Base-by-base conservation (phyloP, 441 rosid species). In the Pelargonium hybrid region DNA sequence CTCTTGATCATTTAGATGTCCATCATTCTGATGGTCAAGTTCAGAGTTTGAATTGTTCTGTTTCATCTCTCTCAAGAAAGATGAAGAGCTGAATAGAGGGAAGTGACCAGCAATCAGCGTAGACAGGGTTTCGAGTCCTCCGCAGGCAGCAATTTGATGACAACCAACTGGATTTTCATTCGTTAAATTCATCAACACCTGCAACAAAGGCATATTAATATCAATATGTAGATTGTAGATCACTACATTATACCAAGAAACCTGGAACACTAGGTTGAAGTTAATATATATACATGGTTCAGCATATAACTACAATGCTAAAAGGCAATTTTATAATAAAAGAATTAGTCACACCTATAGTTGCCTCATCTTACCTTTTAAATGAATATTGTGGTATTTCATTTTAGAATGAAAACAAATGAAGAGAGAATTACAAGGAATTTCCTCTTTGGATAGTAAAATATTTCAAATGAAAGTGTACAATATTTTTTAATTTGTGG, bases 141-240 rank as follows among this genome's bases (percentile, higher is more conserved):
- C 90, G 77, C 84, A 91, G 18, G 83, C 81, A 77, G 92, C 96
- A 78, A 93, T 82, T 87, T 93, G 90, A 76, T 78, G 87, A 81
- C 98, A 93, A 54, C 97, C 93, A 50, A 81, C 69, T 64, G 93
- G 81, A 68, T 93, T 90, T 71, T 88, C 97, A 80, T 93, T 91
- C 20, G 98, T 91, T 75, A 93, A 81, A 81, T 95, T 95, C 96
- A 95, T 95, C 73, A 95, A 83, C 75, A 95, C 99, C 99, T 95
- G 88, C 80, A 73, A 75, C 74, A 41, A 71, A 21, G 48, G 56
- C 43, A 68, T 70, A 68, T 70, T 54, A 23, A 7, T 47, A 73
- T 26, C 18, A 50, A 56, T 14, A 23, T 59, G 31, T 31, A 54
- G 61, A 54, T 54, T 59, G 31, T 31, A 54, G 61, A 54, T 54